A percentile compares a stretch with the other conserved stretches of the same genome.
These are phyloP conservation scores for Cercis canadensis DNA, from an alignment of 306 rosid genomes.

Conservation along the genomic window DNA sequence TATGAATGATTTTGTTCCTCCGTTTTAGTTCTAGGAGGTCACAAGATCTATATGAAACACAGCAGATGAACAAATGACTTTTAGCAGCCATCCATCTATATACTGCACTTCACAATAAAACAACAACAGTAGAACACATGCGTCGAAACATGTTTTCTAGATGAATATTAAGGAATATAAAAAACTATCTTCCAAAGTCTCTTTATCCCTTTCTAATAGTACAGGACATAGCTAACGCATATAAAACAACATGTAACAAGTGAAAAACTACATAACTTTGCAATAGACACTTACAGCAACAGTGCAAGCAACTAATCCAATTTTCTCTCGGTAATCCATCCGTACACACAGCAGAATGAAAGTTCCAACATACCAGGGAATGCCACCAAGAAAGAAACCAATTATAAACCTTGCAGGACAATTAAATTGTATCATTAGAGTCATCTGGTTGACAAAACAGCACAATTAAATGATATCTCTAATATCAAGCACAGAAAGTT, in stretches of 20 bases:
- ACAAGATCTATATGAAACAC: background rate
- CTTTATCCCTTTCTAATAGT: background rate
- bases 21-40: background rate
- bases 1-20: background rate
- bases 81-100: constrained; percentile 5
- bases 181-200: background rate
- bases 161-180: background rate
- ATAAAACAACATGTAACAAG: constrained; percentile 15
- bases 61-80: background rate
- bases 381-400: constrained; percentile 80
- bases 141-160: background rate
- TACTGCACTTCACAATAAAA: background rate
- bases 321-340: constrained; percentile 80
- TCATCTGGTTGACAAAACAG: background rate
- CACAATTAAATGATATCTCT: background rate
- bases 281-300: constrained; percentile 69
- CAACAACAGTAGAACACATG: too few relatives aligned
- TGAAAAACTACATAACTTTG: background rate
- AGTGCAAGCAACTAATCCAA: constrained; percentile 82
- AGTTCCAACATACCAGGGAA: constrained; percentile 83
- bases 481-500: background rate
- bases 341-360: constrained; percentile 61
- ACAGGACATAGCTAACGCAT: background rate
- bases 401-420: constrained; percentile 63
- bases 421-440: constrained; percentile 5